Evolutionary conservation across 225 moss, liverwort and hornwort genomes (phyloP).

Genomic region (Pseudisothecium myosuroides): DNA sequence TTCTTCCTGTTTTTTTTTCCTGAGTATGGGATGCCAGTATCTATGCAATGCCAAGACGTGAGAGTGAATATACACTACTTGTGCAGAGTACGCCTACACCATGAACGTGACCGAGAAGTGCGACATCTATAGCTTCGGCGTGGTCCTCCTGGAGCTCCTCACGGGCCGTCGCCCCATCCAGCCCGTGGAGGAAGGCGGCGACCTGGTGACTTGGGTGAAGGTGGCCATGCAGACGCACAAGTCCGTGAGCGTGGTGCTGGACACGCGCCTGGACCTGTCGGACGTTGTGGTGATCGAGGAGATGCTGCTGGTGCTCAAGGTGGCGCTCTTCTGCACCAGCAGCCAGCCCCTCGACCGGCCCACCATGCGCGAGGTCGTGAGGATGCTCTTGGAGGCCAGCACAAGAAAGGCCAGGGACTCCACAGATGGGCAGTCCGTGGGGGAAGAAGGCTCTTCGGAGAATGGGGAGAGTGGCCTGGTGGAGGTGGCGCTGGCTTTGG

Average conservation of each 20-base stretch:
- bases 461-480: neutral
- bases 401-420: conserved; percentile 32
- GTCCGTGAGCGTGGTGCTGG: conserved; percentile 22
- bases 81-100: conserved; percentile 58
- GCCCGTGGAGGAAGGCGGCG: conserved; percentile 34
- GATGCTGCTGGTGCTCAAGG: conserved; percentile 51
- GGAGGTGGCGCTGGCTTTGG: neutral
- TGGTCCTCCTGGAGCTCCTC: conserved; percentile 52
- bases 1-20: neutral
- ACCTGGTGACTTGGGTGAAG: conserved; percentile 55
- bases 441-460: neutral
- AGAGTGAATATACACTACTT: neutral
- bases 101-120: conserved; percentile 62
- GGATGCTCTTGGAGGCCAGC: conserved; percentile 48
- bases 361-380: conserved; percentile 48
- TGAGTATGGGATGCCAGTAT: neutral
- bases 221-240: conserved; percentile 26
- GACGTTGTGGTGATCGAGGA: conserved; percentile 39
- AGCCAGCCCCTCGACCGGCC: conserved; percentile 25
- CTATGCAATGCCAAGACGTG: neutral
- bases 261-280: conserved; percentile 33
- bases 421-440: neutral
- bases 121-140: conserved; percentile 62
- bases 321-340: conserved; percentile 47
- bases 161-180: conserved; percentile 48